Evolutionary conservation across 2,329 filamentous ascomycete genomes (phyloP).

Genomic region (Mycogone perniciosa): DNA sequence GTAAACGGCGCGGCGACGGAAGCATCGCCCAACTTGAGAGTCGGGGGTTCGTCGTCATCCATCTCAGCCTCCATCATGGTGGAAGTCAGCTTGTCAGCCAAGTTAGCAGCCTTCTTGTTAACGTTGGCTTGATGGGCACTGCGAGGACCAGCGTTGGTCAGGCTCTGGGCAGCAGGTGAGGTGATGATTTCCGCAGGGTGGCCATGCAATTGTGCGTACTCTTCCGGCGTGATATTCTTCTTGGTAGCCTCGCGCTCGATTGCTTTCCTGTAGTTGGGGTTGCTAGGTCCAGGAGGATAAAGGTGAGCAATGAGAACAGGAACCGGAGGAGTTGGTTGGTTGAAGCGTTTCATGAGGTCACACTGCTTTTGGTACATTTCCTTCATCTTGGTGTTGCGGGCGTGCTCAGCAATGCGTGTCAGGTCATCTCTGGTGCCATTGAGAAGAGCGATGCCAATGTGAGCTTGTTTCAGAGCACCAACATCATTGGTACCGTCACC

Average conservation of each 20-base stretch:
- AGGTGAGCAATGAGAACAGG: constrained; percentile 89
- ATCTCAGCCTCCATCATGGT: constrained; percentile 88
- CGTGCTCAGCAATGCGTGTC: constrained; percentile 85
- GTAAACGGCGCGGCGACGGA: constrained; percentile 97
- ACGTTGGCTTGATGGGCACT: constrained; percentile 50
- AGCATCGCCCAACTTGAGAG: constrained; percentile 93
- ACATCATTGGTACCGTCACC: constrained; percentile 98
- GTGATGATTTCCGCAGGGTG: constrained; percentile 57
- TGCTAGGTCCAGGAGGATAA: constrained; percentile 82
- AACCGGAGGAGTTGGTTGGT: constrained; percentile 86
- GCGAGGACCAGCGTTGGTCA: constrained; percentile 35
- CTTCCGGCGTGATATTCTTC: constrained; percentile 62
- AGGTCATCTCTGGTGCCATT: constrained; percentile 93
- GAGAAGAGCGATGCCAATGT: constrained; percentile 90
- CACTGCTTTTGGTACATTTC: constrained; percentile 97
- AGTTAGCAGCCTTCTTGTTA: constrained; percentile 63
- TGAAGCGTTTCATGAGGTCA: constrained; percentile 87
- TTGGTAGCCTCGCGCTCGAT: constrained; percentile 77
- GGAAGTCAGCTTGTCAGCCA: constrained; percentile 80
- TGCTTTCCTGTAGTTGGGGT: constrained; percentile 92
- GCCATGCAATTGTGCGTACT: constrained; percentile 48
- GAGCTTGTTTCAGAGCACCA: constrained; percentile 93
- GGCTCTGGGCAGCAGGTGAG: constrained; percentile 57
- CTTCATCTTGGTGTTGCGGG: constrained; percentile 95
- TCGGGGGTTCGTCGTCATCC: constrained; percentile 83